phyloP scores from a whole-genome alignment of 768 basidiomycete genomes.

The Xerocomellus intermedius region DNA sequence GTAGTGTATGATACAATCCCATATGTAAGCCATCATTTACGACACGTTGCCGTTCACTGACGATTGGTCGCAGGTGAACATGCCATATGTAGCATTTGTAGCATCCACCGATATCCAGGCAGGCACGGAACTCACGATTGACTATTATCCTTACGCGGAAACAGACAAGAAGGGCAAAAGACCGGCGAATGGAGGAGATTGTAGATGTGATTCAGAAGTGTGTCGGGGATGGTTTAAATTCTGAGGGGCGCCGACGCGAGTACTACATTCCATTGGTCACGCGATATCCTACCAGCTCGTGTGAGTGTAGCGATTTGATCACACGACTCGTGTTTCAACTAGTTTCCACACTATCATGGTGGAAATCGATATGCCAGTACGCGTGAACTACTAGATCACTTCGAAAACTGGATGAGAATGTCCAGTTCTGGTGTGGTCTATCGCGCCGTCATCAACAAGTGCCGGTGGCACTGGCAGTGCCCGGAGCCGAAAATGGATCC shows the following conservation, averaged over 20 bases:
- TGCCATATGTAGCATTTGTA: conserved; percentile 62
- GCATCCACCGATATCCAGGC: conserved; percentile 48
- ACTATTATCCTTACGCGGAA: conserved; percentile 53
- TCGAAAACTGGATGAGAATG: too few relatives aligned
- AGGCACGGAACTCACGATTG: conserved; percentile 57
- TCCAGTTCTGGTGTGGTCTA: too few relatives aligned
- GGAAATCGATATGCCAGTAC: too few relatives aligned
- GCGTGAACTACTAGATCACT: too few relatives aligned
- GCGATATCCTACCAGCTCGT: not conserved
- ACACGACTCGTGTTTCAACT: too few relatives aligned
- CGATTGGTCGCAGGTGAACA: conserved; percentile 43
- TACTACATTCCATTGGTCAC: too few relatives aligned
- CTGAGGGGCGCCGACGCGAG: not conserved
- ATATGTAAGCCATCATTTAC: conserved; percentile 36
- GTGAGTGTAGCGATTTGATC: not conserved
- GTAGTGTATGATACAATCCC: conserved; percentile 64
- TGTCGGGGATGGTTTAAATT: conserved; percentile 40
- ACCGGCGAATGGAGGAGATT: conserved; percentile 30
- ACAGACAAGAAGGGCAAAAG: conserved; percentile 27
- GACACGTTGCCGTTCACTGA: not conserved
- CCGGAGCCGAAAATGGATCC: too few relatives aligned
- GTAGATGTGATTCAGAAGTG: conserved; percentile 36
- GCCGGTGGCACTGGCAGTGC: too few relatives aligned
- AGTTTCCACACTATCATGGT: too few relatives aligned
- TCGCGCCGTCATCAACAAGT: too few relatives aligned